Conservation (phyloP, 2,329 filamentous ascomycete genomes). For the Cytospora leucostoma region DNA sequence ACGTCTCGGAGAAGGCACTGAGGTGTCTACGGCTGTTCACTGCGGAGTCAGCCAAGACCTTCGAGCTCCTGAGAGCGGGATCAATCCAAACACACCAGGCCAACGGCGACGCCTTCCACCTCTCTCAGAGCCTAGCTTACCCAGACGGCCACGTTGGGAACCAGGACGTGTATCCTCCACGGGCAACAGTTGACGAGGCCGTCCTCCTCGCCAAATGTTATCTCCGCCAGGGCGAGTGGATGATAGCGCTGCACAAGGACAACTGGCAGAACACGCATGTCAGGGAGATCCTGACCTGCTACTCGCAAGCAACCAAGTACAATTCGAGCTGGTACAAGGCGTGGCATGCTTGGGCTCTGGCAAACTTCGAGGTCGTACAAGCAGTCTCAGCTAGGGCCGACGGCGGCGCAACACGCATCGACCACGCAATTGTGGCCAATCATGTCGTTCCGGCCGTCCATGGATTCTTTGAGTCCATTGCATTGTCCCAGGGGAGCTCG, state of each 20-base stretch:
- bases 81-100: constrained; percentile 47
- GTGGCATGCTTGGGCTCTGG: constrained; percentile 97
- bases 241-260: constrained; percentile 79
- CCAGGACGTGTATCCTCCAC: constrained; percentile 48
- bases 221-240: constrained; percentile 94
- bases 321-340: constrained; percentile 98
- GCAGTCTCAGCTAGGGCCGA: constrained; percentile 69
- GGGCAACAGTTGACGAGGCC: constrained; percentile 60
- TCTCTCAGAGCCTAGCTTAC: constrained; percentile 52
- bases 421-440: constrained; percentile 71
- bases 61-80: constrained; percentile 56
- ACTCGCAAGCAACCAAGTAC: constrained; percentile 88
- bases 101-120: constrained; percentile 44
- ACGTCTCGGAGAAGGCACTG: constrained; percentile 56
- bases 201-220: constrained; percentile 91
- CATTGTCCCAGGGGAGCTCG: constrained; percentile 86
- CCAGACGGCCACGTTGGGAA: constrained; percentile 46
- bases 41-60: constrained; percentile 56
- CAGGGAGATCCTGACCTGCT: constrained; percentile 86
- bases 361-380: constrained; percentile 98
- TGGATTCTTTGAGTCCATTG: constrained; percentile 97
- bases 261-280: constrained; percentile 88
- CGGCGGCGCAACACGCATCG: constrained; percentile 48
- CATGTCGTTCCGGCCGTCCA: constrained; percentile 93
- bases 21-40: constrained; percentile 64